Evolutionary conservation across 2,329 filamentous ascomycete species (phyloP).

Genomic region (Fusarium sp.): DNA sequence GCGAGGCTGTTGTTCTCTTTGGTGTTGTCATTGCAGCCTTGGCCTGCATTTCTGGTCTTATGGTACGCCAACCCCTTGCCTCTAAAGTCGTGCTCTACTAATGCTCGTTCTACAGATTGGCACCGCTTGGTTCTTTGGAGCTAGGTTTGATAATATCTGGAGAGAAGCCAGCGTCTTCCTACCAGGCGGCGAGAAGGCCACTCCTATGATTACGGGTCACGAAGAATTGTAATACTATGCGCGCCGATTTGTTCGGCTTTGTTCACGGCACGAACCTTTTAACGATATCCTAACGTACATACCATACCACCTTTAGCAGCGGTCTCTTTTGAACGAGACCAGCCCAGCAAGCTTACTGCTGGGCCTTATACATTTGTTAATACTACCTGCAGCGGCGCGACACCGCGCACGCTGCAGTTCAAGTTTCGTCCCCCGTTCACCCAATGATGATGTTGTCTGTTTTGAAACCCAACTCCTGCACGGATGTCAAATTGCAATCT

Average conservation of each 20-base stretch:
- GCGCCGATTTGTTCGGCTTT: conserved; percentile 31
- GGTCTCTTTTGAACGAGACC: conserved; percentile 22
- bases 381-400: conserved; percentile 36
- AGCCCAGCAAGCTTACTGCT: conserved; percentile 19
- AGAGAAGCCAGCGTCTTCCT: conserved; percentile 42
- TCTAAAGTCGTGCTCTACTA: not conserved
- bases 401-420: conserved; percentile 31
- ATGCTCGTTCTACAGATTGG: conserved; percentile 67
- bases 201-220: conserved; percentile 44
- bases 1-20: conserved; percentile 74
- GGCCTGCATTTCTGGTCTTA: conserved; percentile 75
- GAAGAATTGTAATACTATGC: conserved; percentile 51
- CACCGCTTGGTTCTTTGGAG: conserved; percentile 82
- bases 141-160: conserved; percentile 74
- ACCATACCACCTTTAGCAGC: conserved; percentile 24
- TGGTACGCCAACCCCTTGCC: conserved; percentile 70
- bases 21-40: conserved; percentile 75
- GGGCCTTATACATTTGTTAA: conserved; percentile 43
- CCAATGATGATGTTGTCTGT: not conserved
- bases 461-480: conserved; percentile 66
- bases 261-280: conserved; percentile 32
- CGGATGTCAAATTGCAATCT: conserved; percentile 99
- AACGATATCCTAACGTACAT: conserved; percentile 48
- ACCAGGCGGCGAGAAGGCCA: conserved; percentile 36
- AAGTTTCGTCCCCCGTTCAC: conserved; percentile 21